A percentile compares a stretch with the other conserved stretches of the same genome.
These are phyloP conservation scores for Zizania palustris DNA, from an alignment of 202 grass and related monocot species.

Conservation along the genomic window DNA sequence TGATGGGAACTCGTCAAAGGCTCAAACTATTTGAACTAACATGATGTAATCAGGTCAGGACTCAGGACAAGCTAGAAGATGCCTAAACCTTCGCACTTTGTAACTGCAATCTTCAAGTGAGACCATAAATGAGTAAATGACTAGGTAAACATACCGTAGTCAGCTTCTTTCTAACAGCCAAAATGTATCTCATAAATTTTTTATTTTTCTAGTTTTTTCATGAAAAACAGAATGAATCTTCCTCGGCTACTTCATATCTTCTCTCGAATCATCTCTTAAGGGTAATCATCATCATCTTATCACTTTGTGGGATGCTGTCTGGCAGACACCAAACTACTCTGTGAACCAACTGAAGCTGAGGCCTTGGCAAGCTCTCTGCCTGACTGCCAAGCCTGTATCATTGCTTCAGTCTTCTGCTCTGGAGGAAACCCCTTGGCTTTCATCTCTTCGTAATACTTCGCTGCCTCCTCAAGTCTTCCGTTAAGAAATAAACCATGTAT, in stretches of 20 bases:
- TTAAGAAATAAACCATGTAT: constrained; percentile 84
- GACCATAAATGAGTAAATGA: constrained; percentile 4
- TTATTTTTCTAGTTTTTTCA: constrained; percentile 4
- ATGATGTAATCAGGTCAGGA: not conserved
- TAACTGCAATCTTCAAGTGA: constrained; percentile 18
- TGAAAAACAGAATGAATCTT: not conserved
- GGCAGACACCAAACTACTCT: constrained; percentile 38
- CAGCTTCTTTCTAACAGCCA: not conserved
- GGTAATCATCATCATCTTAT: constrained; percentile 20
- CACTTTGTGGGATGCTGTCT: constrained; percentile 31
- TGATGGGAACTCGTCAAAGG: constrained; percentile 1
- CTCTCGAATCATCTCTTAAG: not conserved
- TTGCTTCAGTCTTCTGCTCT: constrained; percentile 73
- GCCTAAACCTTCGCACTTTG: not conserved
- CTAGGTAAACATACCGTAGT: not conserved
- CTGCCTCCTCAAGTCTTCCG: constrained; percentile 66
- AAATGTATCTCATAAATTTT: not conserved
- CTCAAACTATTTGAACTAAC: constrained; percentile 20
- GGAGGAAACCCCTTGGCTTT: constrained; percentile 71
- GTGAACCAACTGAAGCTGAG: constrained; percentile 23
- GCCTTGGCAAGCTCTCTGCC: constrained; percentile 59
- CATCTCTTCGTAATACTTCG: constrained; percentile 81
- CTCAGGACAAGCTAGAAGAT: constrained; percentile 10
- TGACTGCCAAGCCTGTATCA: constrained; percentile 73
- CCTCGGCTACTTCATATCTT: not conserved